Percentiles rank a stretch among this genome's conserved stretches.
phyloP scores from a whole-genome alignment of 2,329 filamentous ascomycete species.

The Chlorencoelia australis region DNA sequence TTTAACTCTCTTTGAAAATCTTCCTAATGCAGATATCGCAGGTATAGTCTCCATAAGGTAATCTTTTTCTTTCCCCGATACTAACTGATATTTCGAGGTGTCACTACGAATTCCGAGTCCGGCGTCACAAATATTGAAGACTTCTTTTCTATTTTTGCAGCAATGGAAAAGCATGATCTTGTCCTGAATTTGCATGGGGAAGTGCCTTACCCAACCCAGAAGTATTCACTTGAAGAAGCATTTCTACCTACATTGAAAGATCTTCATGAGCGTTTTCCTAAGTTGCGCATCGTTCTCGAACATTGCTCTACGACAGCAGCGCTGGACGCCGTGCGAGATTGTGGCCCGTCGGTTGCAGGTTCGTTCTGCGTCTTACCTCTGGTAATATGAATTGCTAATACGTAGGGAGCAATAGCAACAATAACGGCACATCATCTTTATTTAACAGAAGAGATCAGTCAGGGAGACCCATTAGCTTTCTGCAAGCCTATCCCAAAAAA shows the following conservation, averaged over 20 bases:
- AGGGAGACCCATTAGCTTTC: slow-evolving; percentile 9
- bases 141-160: slow-evolving; percentile 69
- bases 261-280: slow-evolving; percentile 65
- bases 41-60: too few species aligned
- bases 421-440: slow-evolving; percentile 9
- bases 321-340: slow-evolving; percentile 63
- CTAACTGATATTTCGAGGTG: slow-evolving; percentile 36
- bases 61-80: slow-evolving; percentile 42
- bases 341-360: slow-evolving; percentile 59
- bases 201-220: slow-evolving; percentile 36
- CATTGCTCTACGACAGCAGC: slow-evolving; percentile 83
- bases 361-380: slow-evolving; percentile 2
- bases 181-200: slow-evolving; percentile 90
- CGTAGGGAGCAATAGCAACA: slow-evolving; percentile 28
- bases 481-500: slow-evolving; percentile 40
- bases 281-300: slow-evolving; percentile 60
- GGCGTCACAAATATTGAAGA: slow-evolving; percentile 60
- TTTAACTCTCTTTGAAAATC: too few species aligned
- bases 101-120: slow-evolving; percentile 55
- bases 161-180: slow-evolving; percentile 74
- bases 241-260: slow-evolving; percentile 72
- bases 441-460: slow-evolving; percentile 6
- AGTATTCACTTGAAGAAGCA: slow-evolving; percentile 43
- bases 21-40: too few species aligned
- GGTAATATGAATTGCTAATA: neutral